Evolutionary conservation across 768 basidiomycete species (phyloP).

Genomic region (Phanerochaete sordida): DNA sequence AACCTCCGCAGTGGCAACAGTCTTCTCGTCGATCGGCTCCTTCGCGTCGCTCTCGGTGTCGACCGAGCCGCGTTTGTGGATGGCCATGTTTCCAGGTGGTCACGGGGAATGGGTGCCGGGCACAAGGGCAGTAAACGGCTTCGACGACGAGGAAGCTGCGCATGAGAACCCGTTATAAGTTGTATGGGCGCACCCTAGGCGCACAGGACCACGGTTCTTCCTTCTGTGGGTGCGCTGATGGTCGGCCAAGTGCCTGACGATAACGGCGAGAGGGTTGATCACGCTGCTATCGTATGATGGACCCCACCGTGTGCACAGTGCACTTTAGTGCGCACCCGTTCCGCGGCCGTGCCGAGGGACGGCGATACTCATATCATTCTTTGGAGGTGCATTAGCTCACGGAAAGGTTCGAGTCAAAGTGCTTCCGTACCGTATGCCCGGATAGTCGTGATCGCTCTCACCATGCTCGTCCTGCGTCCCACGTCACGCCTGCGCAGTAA

Average conservation of each 20-base stretch:
- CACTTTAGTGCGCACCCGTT: neutral
- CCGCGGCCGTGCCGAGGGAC: neutral
- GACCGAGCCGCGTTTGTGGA: neutral
- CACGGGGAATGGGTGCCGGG: neutral
- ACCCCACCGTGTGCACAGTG: neutral
- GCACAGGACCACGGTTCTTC: conserved; percentile 1
- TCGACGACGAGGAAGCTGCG: neutral
- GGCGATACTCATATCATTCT: neutral
- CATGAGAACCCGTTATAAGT: neutral
- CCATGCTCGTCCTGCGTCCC: conserved; percentile 10
- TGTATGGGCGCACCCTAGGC: neutral
- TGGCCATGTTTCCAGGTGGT: neutral
- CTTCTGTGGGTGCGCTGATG: neutral
- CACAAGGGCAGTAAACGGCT: neutral
- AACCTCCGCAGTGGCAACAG: conserved; percentile 19
- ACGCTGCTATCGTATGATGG: neutral
- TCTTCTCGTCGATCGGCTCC: conserved; percentile 32
- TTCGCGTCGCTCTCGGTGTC: neutral
- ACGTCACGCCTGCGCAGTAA: neutral
- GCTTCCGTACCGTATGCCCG: neutral
- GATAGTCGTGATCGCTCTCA: neutral
- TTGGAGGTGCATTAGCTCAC: neutral
- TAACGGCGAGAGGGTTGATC: neutral
- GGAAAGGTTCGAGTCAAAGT: neutral
- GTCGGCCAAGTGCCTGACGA: neutral